Base-by-base conservation (phyloP, 176 grass and related monocot genomes). In the Tillandsia leiboldiana region DNA sequence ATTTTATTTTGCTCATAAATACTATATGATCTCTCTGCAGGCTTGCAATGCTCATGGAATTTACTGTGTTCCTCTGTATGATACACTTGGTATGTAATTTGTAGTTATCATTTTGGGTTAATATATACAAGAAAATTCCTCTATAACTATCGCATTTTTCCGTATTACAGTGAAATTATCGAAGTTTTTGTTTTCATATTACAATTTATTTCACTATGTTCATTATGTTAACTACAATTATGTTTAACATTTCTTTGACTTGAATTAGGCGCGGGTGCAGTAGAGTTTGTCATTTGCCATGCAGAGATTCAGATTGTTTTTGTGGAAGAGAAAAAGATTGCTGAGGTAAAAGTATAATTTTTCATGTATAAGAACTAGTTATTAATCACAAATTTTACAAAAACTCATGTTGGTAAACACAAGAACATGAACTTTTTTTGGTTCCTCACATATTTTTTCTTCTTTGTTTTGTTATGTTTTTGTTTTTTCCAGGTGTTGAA, bases 21-120 rank as follows among this genome's bases (percentile, higher is more conserved):
- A 68, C 1, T 51, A 12, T 63, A 10, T 72, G 24, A 24, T 26
- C 53, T 50, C 2, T 76, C 51, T 50, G n/a, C 83, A 96, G 93
- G 93, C 93, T 58, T 96, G 89, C 79, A 90, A 96, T 66, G 93
- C 89, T 20, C 84, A 92, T 65, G 93, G 89, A 50, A 72, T 96
- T 71, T 92, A 79, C 20, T 92, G 88, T 64, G 89, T 96, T 53
- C 93, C 93, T 0, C 75, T 96, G 57, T 96, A 92, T 61, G 93
- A 96, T 70, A 81, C 77, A 50, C 93, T 96, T 57, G 93, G 92
- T 96, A 88, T 26, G 10, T 27, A 64, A 48, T 22, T 15, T 26
- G 33, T 73, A 59, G 10, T 20, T 29, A 22, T 69, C 13, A 15
- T 20, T 3, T 70, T 12, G 33, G 3, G 33, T 3, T 42, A 42